Percentiles rank a stretch among this genome's conserved stretches.
Conservation (phyloP, 2,329 filamentous ascomycete genomes). For the Aspergillus udagawae region DNA sequence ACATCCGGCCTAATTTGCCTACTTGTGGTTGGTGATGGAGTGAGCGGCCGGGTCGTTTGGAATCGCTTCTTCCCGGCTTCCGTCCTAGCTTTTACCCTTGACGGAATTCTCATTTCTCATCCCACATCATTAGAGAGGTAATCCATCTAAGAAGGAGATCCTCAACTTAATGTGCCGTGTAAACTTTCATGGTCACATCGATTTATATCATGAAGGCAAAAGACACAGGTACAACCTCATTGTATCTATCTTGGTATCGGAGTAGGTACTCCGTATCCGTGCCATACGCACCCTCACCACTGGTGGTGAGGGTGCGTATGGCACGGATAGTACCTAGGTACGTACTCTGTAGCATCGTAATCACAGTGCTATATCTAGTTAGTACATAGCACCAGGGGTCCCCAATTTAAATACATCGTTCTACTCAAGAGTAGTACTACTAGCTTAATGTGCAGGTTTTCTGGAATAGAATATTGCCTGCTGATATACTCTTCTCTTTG, state of each 20-base stretch:
- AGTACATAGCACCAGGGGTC: neutral
- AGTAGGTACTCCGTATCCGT: neutral
- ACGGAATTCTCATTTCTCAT: neutral
- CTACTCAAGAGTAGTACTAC: neutral
- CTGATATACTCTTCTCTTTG: neutral
- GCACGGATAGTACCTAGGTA: neutral
- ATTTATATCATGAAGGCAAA: neutral
- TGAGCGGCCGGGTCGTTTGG: conserved; percentile 6
- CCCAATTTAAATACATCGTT: neutral
- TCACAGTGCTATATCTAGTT: neutral
- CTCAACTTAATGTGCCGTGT: neutral
- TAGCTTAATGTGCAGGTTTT: too few species aligned
- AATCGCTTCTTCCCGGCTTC: conserved; percentile 17
- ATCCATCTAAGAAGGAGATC: neutral
- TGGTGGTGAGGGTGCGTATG: too few species aligned
- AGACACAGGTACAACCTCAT: neutral
- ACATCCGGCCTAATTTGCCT: conserved; percentile 9
- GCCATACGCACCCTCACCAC: too few species aligned
- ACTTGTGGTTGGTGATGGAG: conserved; percentile 11
- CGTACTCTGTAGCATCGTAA: neutral
- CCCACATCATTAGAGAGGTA: neutral
- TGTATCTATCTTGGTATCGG: neutral
- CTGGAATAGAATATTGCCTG: too few species aligned
- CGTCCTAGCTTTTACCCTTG: neutral
- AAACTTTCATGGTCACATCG: neutral